Evolutionary conservation across 495 filamentous ascomycete species (phyloP), one percentile per base, ranked within the genome.

Genomic region (Letharia columbiana): DNA sequence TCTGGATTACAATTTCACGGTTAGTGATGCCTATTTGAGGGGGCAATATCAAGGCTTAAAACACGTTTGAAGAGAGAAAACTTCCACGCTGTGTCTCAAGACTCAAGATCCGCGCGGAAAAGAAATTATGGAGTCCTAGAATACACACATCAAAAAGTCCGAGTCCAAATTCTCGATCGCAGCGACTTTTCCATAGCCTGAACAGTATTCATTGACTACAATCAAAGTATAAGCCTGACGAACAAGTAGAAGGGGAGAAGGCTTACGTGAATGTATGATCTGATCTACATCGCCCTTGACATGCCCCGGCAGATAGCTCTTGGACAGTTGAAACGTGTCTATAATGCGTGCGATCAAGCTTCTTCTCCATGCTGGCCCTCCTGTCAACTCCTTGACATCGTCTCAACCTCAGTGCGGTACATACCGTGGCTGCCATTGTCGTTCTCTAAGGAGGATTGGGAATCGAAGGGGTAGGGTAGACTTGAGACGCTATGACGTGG

Each of bases 181-280:
- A 1, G 77, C 77, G 3, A 78, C 61, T 28, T 71, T 73, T 2
- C 73, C 68, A 69, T 78, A 79, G 8, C 77, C 77, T 23, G 71
- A 66, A 11, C 69, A 69, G 37, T 66, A 72, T 45, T 75, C 64
- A 42, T 78, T 72, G 56, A 79, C 77, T 75, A 52, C 50, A 40
- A n/a, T 37, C 12, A 20, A 12, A n/a, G 0, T 12, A 9, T 35
- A 63, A 54, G 61, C 37, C 2, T 35, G 5, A 15, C 49, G 35
- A 18, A 44, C 7, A 18, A 39, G 0, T 15, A 45, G 28, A 28
- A 15, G 20, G 18, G 11, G 11, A 41, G 37, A 52, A 15, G n/a
- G 31, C 31, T 39, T 54, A 66, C 64, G 47, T 2, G 64, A 66
- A 47, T 45, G 64, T 15, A 60, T 60, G 42, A 61, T 66, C 39